These are phyloP conservation scores for Phytopythium ostracodes DNA, from an alignment of 352 stramenopile genomes.

Conservation along the genomic window DNA sequence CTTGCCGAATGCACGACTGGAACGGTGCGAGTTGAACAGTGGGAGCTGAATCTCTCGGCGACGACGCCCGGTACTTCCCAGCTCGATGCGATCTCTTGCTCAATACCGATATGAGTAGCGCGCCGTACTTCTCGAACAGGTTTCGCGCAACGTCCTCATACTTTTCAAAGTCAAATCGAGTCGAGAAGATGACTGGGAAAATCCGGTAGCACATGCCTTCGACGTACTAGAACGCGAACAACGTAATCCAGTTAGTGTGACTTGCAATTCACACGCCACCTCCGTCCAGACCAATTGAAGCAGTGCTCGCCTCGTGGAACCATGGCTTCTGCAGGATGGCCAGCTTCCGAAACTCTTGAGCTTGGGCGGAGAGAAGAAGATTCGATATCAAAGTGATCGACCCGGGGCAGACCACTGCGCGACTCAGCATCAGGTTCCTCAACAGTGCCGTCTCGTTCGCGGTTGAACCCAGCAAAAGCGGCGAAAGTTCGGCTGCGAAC, in stretches of 20 bases:
- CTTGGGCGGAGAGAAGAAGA: slow-evolving; percentile 48
- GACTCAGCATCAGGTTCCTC: slow-evolving; percentile 52
- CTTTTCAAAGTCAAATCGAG: slow-evolving; percentile 45
- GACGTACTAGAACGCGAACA: slow-evolving; percentile 39
- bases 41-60: background rate
- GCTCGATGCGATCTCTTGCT: slow-evolving; percentile 4
- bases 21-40: slow-evolving; percentile 39
- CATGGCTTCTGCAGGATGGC: slow-evolving; percentile 32
- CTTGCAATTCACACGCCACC: background rate
- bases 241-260: background rate
- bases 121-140: slow-evolving; percentile 50
- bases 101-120: slow-evolving; percentile 31
- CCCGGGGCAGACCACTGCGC: slow-evolving; percentile 47
- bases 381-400: slow-evolving; percentile 65
- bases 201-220: slow-evolving; percentile 66
- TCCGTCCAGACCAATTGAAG: no score
- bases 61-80: background rate
- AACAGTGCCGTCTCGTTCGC: slow-evolving; percentile 36
- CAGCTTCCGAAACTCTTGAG: slow-evolving; percentile 33
- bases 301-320: slow-evolving; percentile 51
- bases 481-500: slow-evolving; percentile 44
- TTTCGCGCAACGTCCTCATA: slow-evolving; percentile 50
- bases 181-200: slow-evolving; percentile 61
- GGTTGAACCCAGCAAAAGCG: slow-evolving; percentile 41
- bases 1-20: slow-evolving; percentile 39